phyloP scores from a whole-genome alignment of 495 filamentous ascomycete genomes.

The Aspergillus ostianus region DNA sequence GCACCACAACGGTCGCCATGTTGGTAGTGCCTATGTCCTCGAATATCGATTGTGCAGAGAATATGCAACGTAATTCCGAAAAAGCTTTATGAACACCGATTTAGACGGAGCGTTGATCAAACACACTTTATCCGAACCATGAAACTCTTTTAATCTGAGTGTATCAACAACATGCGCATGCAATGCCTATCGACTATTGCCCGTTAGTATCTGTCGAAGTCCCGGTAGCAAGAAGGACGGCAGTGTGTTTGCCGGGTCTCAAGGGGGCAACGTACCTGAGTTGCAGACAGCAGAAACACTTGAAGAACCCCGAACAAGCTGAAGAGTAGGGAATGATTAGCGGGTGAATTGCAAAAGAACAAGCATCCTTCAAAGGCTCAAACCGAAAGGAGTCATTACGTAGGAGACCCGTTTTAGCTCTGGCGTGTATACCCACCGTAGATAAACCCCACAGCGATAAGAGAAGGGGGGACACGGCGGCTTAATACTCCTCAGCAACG shows the following conservation, averaged over 20 bases:
- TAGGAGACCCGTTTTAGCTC: slow-evolving; percentile 6
- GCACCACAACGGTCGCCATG: slow-evolving; percentile 55
- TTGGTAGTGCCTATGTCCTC: slow-evolving; percentile 5
- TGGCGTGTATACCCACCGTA: slow-evolving; percentile 4
- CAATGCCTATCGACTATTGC: neutral
- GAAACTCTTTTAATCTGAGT: neutral
- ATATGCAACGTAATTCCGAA: slow-evolving; percentile 3
- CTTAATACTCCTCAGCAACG: neutral
- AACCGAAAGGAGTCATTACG: slow-evolving; percentile 7
- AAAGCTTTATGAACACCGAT: slow-evolving; percentile 1
- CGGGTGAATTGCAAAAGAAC: neutral
- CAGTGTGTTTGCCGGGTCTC: neutral
- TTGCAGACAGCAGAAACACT: neutral
- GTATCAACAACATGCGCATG: slow-evolving; percentile 5
- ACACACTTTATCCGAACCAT: slow-evolving; percentile 2
- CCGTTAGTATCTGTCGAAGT: neutral
- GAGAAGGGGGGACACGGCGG: neutral
- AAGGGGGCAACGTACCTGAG: neutral
- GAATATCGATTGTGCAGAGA: slow-evolving; percentile 5
- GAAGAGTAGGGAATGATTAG: neutral
- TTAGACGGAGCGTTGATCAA: slow-evolving; percentile 10
- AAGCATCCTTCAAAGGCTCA: neutral
- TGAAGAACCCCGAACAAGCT: neutral
- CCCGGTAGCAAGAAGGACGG: neutral
- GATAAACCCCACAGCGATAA: slow-evolving; percentile 15